Evolutionary conservation across 1,139 yeast species (phyloP).

Genomic region (Yamadazyma diospyri): DNA sequence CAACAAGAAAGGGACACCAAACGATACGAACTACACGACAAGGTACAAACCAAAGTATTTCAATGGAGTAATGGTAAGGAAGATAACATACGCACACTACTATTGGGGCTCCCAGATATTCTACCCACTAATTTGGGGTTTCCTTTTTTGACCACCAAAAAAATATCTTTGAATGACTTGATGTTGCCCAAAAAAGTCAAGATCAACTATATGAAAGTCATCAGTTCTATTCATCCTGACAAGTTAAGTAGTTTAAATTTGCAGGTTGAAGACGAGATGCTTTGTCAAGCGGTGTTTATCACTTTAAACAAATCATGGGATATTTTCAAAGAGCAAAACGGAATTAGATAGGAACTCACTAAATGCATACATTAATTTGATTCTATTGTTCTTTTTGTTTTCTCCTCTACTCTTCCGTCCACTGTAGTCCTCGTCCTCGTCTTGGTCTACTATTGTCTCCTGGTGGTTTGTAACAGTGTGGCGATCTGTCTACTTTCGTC

Average conservation of each 20-base stretch:
- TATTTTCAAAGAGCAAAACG: conserved; percentile 52
- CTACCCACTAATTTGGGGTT: conserved; percentile 61
- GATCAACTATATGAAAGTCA: conserved; percentile 85
- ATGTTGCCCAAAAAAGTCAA: conserved; percentile 92
- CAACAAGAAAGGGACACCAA: conserved; percentile 54
- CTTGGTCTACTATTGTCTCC: conserved; percentile 8
- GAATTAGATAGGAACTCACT: too few relatives aligned
- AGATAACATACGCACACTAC: conserved; percentile 69
- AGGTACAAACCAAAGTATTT: conserved; percentile 51
- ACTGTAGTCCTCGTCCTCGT: conserved; percentile 1
- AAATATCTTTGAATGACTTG: conserved; percentile 59
- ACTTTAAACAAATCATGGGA: conserved; percentile 91
- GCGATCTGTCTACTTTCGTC: conserved; percentile 1
- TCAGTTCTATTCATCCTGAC: conserved; percentile 92
- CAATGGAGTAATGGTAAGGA: conserved; percentile 75
- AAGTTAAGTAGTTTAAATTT: conserved; percentile 50
- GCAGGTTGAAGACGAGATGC: conserved; percentile 66
- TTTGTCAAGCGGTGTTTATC: conserved; percentile 86
- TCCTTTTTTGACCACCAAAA: conserved; percentile 38
- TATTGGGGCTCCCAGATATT: conserved; percentile 62
- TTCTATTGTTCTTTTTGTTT: not conserved
- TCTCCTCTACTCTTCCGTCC: too few relatives aligned
- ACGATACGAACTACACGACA: conserved; percentile 57
- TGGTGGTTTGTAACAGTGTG: not conserved
- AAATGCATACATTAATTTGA: conserved; percentile 9